Evolutionary conservation across 202 grass and related monocot species (phyloP).

Genomic region (Saccharum hybrid): DNA sequence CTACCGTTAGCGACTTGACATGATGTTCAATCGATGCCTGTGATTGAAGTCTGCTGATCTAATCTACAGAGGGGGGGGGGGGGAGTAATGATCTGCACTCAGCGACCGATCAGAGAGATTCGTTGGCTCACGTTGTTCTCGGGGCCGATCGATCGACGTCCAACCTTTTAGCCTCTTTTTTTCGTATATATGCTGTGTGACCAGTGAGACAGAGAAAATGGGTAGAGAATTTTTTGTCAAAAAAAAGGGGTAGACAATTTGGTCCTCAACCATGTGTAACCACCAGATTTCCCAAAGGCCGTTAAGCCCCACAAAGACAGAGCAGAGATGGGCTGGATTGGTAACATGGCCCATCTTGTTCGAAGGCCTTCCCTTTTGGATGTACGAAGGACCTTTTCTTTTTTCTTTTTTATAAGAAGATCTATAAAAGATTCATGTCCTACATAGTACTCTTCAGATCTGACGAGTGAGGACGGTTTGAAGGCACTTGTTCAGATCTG

Average conservation of each 20-base stretch:
- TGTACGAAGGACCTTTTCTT: too few relatives aligned
- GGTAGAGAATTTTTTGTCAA: too few relatives aligned
- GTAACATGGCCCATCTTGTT: not conserved
- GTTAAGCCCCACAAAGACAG: not conserved
- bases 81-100: not conserved
- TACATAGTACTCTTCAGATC: too few relatives aligned
- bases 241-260: too few relatives aligned
- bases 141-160: not conserved
- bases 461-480: too few relatives aligned
- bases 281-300: not conserved
- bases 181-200: too few relatives aligned
- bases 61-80: not conserved
- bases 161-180: not conserved
- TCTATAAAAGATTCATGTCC: too few relatives aligned
- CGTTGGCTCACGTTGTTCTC: not conserved
- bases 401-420: too few relatives aligned
- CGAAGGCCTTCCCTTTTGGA: not conserved
- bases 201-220: too few relatives aligned
- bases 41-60: not conserved
- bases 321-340: not conserved
- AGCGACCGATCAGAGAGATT: not conserved
- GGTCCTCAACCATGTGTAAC: too few relatives aligned
- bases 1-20: not conserved
- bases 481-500: too few relatives aligned
- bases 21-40: not conserved